phyloP scores from a whole-genome alignment of 441 rosid species.

The Adansonia rubrostipa region DNA sequence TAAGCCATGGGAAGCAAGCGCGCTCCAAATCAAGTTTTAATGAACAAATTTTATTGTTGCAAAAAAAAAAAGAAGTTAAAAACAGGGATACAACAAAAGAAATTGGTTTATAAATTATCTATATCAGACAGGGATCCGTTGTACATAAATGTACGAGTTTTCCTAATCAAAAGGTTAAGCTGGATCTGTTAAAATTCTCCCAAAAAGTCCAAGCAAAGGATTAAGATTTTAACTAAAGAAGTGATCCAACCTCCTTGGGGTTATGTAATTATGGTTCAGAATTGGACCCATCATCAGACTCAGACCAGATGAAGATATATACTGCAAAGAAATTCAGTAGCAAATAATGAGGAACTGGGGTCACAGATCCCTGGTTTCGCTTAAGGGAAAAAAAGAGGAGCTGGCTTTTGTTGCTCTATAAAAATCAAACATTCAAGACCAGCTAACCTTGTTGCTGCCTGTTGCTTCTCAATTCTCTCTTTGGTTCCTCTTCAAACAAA shows the following conservation, averaged over 20 bases:
- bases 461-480: not conserved
- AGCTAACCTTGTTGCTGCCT: slow-evolving; percentile 26
- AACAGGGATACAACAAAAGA: not conserved
- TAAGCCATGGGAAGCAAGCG: not conserved
- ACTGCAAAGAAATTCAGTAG: not conserved
- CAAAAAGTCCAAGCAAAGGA: not conserved
- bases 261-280: too few relatives aligned
- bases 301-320: not conserved
- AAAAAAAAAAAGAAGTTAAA: not conserved
- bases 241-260: not conserved
- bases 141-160: slow-evolving; percentile 12
- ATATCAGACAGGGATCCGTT: slow-evolving; percentile 9
- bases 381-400: slow-evolving; percentile 18
- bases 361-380: slow-evolving; percentile 19
- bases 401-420: not conserved
- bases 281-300: too few relatives aligned
- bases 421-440: slow-evolving; percentile 28
- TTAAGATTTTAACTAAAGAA: not conserved
- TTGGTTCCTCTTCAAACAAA: not conserved
- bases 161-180: not conserved
- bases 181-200: slow-evolving; percentile 11
- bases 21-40: not conserved
- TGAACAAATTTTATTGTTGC: not conserved
- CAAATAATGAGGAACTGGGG: slow-evolving; percentile 1
- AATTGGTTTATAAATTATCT: not conserved